Percentiles rank a stretch among this genome's conserved stretches.
Conservation (phyloP, 176 grass and related monocot species). For the Thinopyrum elongatum region DNA sequence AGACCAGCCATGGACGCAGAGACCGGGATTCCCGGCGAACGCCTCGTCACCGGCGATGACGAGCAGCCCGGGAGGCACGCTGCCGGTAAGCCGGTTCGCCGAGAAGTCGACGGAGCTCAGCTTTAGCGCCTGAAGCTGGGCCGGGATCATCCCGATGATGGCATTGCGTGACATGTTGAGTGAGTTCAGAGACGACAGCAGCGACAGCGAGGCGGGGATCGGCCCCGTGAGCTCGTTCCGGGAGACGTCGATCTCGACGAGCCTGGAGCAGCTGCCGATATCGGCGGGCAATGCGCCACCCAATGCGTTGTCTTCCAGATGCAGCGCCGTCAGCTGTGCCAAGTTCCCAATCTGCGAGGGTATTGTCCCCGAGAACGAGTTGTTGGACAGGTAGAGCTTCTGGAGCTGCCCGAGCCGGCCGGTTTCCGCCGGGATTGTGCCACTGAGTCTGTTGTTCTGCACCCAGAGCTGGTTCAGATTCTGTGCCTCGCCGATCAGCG, state of each 20-base stretch:
- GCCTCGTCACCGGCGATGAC: conserved; percentile 52
- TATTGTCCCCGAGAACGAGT: conserved; percentile 58
- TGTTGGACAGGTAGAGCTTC: conserved; percentile 68
- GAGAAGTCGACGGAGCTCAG: conserved; percentile 86
- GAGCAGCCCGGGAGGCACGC: conserved; percentile 55
- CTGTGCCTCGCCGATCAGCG: conserved; percentile 39
- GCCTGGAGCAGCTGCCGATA: conserved; percentile 47
- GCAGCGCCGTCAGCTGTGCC: conserved; percentile 49
- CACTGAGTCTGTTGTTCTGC: conserved; percentile 56
- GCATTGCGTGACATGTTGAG: conserved; percentile 57
- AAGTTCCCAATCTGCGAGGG: conserved; percentile 59
- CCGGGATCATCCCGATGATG: conserved; percentile 58
- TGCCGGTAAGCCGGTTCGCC: conserved; percentile 53
- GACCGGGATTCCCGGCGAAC: conserved; percentile 48
- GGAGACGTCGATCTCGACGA: conserved; percentile 71
- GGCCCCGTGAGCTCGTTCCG: conserved; percentile 54
- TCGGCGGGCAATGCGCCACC: conserved; percentile 43
- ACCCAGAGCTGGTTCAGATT: conserved; percentile 62
- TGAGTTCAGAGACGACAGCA: conserved; percentile 66
- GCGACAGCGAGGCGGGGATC: conserved; percentile 45
- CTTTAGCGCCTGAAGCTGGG: conserved; percentile 57
- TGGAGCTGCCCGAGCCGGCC: conserved; percentile 50
- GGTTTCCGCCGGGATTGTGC: conserved; percentile 54
- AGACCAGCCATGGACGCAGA: conserved; percentile 54
- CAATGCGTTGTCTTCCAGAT: conserved; percentile 57